phyloP scores from a whole-genome alignment of 306 rosid species.

The Arachis hypogaea region DNA sequence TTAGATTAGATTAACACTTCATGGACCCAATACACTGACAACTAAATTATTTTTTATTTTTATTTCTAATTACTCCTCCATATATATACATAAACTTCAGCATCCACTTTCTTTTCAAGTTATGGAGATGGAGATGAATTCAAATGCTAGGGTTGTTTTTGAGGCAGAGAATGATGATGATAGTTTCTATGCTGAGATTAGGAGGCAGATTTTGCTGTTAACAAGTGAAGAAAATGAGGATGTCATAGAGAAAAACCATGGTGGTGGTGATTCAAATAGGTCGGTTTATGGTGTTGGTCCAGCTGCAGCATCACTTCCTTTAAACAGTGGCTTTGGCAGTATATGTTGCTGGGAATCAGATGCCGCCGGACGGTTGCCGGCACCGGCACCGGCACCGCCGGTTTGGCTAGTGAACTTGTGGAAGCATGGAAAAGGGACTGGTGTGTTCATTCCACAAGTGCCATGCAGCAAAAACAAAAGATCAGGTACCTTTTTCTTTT shows the following conservation, averaged over 20 bases:
- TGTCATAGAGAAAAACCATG: conserved; percentile 35
- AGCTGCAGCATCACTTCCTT: not conserved
- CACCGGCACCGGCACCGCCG: conserved; percentile 35
- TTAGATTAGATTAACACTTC: conserved; percentile 18
- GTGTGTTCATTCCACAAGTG: conserved; percentile 77
- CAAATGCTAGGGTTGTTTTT: conserved; percentile 33
- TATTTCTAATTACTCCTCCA: too few species aligned
- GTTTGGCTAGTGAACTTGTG: conserved; percentile 54
- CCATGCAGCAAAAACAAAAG: conserved; percentile 41
- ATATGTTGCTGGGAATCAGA: conserved; percentile 46
- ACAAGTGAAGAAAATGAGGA: conserved; percentile 59
- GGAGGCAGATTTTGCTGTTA: conserved; percentile 64
- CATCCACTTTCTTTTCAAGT: too few species aligned
- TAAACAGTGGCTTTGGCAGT: not conserved
- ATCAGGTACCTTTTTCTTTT: conserved; percentile 39
- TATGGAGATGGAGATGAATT: conserved; percentile 37
- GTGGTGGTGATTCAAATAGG: conserved; percentile 13
- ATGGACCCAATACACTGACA: conserved; percentile 1
- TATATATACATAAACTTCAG: too few species aligned
- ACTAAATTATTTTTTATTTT: too few species aligned
- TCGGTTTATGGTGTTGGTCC: not conserved
- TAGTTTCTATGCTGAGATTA: conserved; percentile 64
- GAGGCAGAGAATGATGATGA: conserved; percentile 58
- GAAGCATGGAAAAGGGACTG: conserved; percentile 67
- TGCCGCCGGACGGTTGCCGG: conserved; percentile 40